phyloP scores from a whole-genome alignment of 1,139 yeast species.

The Arxiozyma slooffiae region DNA sequence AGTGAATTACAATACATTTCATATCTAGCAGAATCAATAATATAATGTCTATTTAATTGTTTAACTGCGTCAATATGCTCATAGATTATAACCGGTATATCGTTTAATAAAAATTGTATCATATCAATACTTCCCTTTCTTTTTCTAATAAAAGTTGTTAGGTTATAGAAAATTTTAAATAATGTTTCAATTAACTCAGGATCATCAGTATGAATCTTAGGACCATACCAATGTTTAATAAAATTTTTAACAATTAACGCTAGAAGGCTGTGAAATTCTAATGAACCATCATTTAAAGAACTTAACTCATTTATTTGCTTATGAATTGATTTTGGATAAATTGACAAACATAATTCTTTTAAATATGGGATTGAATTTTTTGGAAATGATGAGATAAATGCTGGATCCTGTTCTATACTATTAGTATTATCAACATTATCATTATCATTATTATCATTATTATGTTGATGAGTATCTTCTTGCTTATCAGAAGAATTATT shows the following conservation, averaged over 20 bases:
- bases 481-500: neutral
- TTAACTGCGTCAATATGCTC: constrained; percentile 16
- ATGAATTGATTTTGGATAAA: constrained; percentile 18
- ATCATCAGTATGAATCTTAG: constrained; percentile 21
- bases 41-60: neutral
- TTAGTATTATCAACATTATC: neutral
- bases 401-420: constrained; percentile 7
- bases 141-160: constrained; percentile 7
- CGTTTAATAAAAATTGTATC: constrained; percentile 18
- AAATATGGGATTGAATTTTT: constrained; percentile 22
- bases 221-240: constrained; percentile 26
- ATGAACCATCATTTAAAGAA: constrained; percentile 6
- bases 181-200: constrained; percentile 16
- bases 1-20: constrained; percentile 11
- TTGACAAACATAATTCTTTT: constrained; percentile 20
- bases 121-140: constrained; percentile 6
- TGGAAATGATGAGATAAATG: constrained; percentile 13
- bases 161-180: constrained; percentile 13
- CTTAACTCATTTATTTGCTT: constrained; percentile 9
- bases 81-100: constrained; percentile 20
- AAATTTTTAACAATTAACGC: constrained; percentile 23
- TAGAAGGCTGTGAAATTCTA: constrained; percentile 20
- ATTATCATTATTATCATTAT: neutral
- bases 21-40: neutral
- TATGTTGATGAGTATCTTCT: neutral